phyloP scores from a whole-genome alignment of 75 land plant species.

The Sequoia sempervirens region DNA sequence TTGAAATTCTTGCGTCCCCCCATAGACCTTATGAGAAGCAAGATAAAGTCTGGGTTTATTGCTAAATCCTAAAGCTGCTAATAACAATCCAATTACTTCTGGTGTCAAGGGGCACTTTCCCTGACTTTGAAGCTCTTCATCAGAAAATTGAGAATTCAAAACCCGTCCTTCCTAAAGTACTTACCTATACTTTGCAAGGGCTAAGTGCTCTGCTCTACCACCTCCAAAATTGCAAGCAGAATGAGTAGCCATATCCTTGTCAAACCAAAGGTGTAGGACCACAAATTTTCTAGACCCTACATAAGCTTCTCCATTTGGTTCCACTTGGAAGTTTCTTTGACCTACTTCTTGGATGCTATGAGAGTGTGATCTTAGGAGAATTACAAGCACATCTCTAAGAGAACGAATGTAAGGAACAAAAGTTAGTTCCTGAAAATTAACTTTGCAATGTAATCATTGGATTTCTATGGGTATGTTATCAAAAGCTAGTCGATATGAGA shows the following conservation, averaged over 20 bases:
- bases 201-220: slow-evolving; percentile 84
- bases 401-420: slow-evolving; percentile 74
- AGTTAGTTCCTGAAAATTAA: slow-evolving; percentile 73
- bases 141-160: slow-evolving; percentile 66
- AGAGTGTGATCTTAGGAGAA: slow-evolving; percentile 43
- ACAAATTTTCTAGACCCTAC: too few species aligned
- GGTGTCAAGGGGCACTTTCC: slow-evolving; percentile 96
- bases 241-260: slow-evolving; percentile 99
- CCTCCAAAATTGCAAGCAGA: slow-evolving; percentile 98
- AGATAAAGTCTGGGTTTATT: slow-evolving; percentile 75
- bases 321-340: slow-evolving; percentile 11
- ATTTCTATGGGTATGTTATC: slow-evolving; percentile 67
- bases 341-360: not conserved
- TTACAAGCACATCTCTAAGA: slow-evolving; percentile 66
- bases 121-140: slow-evolving; percentile 59
- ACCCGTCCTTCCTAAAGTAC: slow-evolving; percentile 92
- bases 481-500: slow-evolving; percentile 88
- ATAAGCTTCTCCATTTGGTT: too few species aligned
- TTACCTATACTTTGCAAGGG: slow-evolving; percentile 82
- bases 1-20: slow-evolving; percentile 81
- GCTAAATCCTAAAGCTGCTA: slow-evolving; percentile 87
- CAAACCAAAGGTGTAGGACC: too few species aligned
- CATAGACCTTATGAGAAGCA: slow-evolving; percentile 96
- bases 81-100: slow-evolving; percentile 81
- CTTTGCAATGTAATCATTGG: slow-evolving; percentile 79